phyloP scores from a whole-genome alignment of 331 rosid genomes.

The Acacia pycnantha region DNA sequence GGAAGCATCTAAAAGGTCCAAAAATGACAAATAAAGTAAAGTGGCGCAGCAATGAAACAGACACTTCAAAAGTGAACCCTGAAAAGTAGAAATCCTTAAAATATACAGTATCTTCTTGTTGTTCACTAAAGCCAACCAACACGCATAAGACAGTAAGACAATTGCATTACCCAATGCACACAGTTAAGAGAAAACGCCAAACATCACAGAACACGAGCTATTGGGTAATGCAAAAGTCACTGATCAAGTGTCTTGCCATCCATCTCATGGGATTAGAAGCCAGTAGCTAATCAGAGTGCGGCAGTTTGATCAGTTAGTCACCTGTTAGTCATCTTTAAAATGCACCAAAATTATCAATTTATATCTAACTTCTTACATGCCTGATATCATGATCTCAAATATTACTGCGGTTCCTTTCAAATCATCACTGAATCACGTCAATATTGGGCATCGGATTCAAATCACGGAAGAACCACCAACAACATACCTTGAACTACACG shows the following conservation, averaged over 20 bases:
- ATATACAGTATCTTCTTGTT: background rate
- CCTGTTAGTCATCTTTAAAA: background rate
- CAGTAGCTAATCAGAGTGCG: background rate
- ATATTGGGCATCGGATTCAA: background rate
- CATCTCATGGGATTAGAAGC: background rate
- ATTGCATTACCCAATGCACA: slow-evolving; percentile 6
- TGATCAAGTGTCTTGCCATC: background rate
- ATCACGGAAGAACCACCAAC: background rate
- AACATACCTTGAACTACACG: slow-evolving; percentile 34
- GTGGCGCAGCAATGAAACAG: background rate
- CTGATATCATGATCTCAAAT: background rate
- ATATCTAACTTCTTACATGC: background rate
- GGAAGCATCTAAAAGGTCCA: background rate
- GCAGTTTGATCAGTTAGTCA: background rate
- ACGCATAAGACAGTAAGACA: background rate
- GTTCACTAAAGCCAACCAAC: background rate
- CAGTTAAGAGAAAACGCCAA: background rate
- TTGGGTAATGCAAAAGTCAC: slow-evolving; percentile 2
- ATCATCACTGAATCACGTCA: background rate
- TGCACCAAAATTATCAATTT: background rate
- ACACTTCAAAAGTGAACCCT: background rate
- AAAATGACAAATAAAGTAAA: background rate
- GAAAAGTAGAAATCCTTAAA: background rate
- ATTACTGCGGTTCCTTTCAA: background rate
- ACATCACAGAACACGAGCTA: background rate